Base-by-base conservation (phyloP, 1,139 yeast genomes). In the Debaryomyces fabryi region DNA sequence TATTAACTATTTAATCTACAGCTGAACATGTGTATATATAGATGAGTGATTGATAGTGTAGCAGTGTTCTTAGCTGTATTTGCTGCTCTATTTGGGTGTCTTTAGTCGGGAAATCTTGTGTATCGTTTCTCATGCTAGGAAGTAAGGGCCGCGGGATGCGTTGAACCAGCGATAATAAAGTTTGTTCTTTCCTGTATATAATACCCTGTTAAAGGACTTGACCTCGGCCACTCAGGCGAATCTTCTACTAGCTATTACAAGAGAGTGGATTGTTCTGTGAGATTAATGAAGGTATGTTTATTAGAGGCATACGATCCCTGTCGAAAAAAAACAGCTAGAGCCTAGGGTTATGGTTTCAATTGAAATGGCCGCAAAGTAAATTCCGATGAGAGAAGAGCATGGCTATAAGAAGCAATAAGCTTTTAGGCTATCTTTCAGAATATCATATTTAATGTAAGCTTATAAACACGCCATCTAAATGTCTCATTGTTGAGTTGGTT, bases 401-500 rank as follows among this genome's bases (percentile, higher is more conserved):
- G 8, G 8, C 24, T 21, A 6, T 20, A 20, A 20, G 21, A 21
- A 21, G 8, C 24, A 6, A 18, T 18, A 18, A 18, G 20, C 3
- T 18, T 18, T 18, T 18, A 4, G 20, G 4, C 20, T 18, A 21
- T 6, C 5, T 2, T 7, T 4, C 12, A 10, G 20, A 32, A 15
- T 7, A 13, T 24, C 20, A 27, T 27, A 25, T 13, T 30, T 34
- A 30, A 25, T 21, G n/a, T 6, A 41, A 29, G 41, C 44, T 44
- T 20, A 53, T 49, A 21, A 44, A 13, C 13, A 51, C 59, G 8
- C 67, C 68, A n/a, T 57, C 52, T 48, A 49, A 40, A 41, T 52
- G 52, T 38, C 55, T 52, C 62, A 60, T 59, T 27, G 65, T 60
- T 42, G 60, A 56, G 34, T 60, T 61, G n/a, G 60, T 50, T 33